phyloP scores from a whole-genome alignment of 768 basidiomycete species.

The Xerocomellus amylosporus region DNA sequence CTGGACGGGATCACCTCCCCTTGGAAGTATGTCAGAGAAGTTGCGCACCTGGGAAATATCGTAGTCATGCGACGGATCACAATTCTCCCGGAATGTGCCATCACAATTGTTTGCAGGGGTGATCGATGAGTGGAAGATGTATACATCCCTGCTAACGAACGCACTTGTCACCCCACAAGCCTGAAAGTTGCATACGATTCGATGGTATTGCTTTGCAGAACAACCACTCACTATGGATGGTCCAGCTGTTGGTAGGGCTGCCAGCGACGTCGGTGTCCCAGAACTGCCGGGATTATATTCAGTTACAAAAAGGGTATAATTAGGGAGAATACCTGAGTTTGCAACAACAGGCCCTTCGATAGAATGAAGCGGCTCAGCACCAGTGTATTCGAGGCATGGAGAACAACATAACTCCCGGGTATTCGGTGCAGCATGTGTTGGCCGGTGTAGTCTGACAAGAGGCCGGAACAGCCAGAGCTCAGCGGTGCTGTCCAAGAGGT shows the following conservation, averaged over 20 bases:
- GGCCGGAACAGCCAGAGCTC: constrained; percentile 53
- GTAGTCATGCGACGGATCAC: constrained; percentile 46
- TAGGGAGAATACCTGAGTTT: constrained; percentile 44
- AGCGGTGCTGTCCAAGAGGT: constrained; percentile 16
- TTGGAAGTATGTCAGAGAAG: background rate
- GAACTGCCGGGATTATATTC: constrained; percentile 44
- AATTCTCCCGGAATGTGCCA: constrained; percentile 34
- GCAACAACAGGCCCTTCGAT: constrained; percentile 55
- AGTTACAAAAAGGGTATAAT: background rate
- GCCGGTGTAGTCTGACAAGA: constrained; percentile 53
- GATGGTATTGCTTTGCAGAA: background rate
- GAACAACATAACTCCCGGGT: constrained; percentile 52
- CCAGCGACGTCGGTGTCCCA: constrained; percentile 67
- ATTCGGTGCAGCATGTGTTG: constrained; percentile 62
- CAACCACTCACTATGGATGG: constrained; percentile 60
- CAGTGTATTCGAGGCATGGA: background rate
- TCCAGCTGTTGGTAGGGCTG: constrained; percentile 69
- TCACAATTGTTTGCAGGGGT: constrained; percentile 47
- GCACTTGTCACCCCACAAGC: constrained; percentile 67
- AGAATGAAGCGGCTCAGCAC: background rate
- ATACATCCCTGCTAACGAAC: constrained; percentile 13
- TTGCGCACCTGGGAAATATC: constrained; percentile 39
- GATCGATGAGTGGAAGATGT: background rate
- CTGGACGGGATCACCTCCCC: constrained; percentile 32
- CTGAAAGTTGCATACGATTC: constrained; percentile 30